A percentile compares a stretch with the other conserved stretches of the same genome.
Evolutionary conservation across 805 yeast genomes (phyloP).

Genomic region (Candida maris): DNA sequence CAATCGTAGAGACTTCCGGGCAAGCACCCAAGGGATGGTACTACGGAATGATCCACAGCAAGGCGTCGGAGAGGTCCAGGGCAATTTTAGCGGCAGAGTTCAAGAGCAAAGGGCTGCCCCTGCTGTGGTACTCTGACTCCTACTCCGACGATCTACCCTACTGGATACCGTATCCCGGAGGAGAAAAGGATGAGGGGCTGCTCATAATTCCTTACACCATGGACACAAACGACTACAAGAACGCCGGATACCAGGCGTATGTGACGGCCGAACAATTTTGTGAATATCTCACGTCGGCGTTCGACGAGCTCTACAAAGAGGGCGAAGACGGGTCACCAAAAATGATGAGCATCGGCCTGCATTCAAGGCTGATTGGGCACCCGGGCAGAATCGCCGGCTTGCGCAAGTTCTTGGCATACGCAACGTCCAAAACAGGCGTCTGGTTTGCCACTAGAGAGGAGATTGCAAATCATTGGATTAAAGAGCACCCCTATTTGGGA

Average conservation of each 20-base stretch:
- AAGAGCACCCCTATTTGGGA: conserved; percentile 11
- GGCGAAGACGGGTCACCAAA: conserved; percentile 25
- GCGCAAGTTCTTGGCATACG: conserved; percentile 32
- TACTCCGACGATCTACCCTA: conserved; percentile 37
- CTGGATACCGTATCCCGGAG: conserved; percentile 27
- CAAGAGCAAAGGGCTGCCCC: conserved; percentile 28
- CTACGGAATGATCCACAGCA: conserved; percentile 28
- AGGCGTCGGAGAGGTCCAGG: conserved; percentile 28
- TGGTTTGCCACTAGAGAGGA: conserved; percentile 39
- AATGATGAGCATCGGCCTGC: conserved; percentile 36
- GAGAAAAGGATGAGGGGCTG: conserved; percentile 20
- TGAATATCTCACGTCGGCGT: conserved; percentile 33
- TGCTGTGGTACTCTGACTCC: conserved; percentile 34
- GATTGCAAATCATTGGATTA: conserved; percentile 26
- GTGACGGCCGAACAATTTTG: conserved; percentile 24
- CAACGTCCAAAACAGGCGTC: conserved; percentile 30
- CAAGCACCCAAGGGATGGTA: conserved; percentile 36
- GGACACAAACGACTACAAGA: conserved; percentile 27
- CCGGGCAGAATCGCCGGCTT: conserved; percentile 36
- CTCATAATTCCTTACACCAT: conserved; percentile 27
- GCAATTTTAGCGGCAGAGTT: conserved; percentile 13
- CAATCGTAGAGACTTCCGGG: conserved; percentile 31
- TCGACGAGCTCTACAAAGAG: conserved; percentile 35
- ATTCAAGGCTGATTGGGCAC: conserved; percentile 34
- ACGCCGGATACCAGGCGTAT: conserved; percentile 23